phyloP scores from a whole-genome alignment of 495 filamentous ascomycete genomes.

The Neurospora sp. region DNA sequence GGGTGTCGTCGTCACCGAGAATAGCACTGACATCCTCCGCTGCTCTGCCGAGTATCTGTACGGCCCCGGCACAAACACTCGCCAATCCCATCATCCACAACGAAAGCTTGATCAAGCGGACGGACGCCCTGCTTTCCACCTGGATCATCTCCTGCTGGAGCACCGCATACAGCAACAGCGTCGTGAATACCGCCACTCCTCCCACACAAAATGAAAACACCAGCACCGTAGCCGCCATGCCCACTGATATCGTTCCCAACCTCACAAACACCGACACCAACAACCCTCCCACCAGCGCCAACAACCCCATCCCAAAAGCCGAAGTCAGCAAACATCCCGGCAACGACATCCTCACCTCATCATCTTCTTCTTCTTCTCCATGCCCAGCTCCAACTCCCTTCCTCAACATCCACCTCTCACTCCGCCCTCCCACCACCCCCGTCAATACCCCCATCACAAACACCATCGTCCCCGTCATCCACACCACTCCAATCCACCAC shows the following conservation, averaged over 20 bases:
- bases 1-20: background rate
- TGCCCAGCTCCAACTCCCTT: background rate
- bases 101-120: background rate
- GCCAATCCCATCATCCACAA: constrained; percentile 8
- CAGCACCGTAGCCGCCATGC: constrained; percentile 4
- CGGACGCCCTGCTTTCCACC: constrained; percentile 5
- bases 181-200: constrained; percentile 2
- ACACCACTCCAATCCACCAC: constrained; percentile 9
- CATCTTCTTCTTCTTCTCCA: background rate
- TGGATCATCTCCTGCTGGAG: constrained; percentile 10
- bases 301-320: background rate
- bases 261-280: background rate
- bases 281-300: constrained; percentile 3
- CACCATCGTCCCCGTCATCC: background rate
- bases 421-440: background rate
- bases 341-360: constrained; percentile 6
- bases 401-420: background rate
- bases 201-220: constrained; percentile 1
- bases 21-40: background rate
- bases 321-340: background rate
- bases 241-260: background rate
- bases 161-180: constrained; percentile 2
- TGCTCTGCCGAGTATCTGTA: constrained; percentile 5
- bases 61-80: constrained; percentile 5
- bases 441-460: background rate